These are phyloP conservation scores for Aspergillus sp. DNA, from an alignment of 2,329 filamentous ascomycete genomes.

Conservation along the genomic window DNA sequence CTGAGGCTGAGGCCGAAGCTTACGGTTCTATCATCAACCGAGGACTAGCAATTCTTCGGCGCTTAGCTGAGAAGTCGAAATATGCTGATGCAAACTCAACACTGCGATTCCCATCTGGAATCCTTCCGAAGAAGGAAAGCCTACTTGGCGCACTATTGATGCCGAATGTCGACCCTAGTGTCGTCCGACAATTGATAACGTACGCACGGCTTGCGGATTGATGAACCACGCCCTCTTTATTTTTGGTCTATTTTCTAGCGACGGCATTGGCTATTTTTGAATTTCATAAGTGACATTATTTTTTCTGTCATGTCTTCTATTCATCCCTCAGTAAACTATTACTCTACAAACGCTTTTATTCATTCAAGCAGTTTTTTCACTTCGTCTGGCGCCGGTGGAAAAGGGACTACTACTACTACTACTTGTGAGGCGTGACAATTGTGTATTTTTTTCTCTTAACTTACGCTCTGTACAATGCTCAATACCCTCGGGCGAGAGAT, in stretches of 20 bases:
- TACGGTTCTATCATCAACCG: constrained; percentile 62
- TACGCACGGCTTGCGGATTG: constrained; percentile 58
- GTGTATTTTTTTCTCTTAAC: constrained; percentile 13
- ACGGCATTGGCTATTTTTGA: constrained; percentile 14
- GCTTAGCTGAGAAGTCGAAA: constrained; percentile 65
- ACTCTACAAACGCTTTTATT: constrained; percentile 6
- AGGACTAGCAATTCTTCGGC: constrained; percentile 66
- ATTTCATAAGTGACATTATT: constrained; percentile 18
- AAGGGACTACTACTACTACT: constrained; percentile 9
- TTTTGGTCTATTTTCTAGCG: constrained; percentile 21
- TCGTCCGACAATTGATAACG: constrained; percentile 68
- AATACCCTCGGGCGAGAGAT: constrained; percentile 35
- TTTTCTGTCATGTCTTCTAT: constrained; percentile 24
- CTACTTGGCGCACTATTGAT: constrained; percentile 68
- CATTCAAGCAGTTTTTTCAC: neutral
- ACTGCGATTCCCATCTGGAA: constrained; percentile 56
- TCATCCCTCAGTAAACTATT: constrained; percentile 21
- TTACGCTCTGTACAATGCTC: constrained; percentile 34
- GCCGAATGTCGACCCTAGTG: constrained; percentile 60
- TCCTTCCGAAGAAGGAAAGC: constrained; percentile 66
- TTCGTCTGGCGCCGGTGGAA: constrained; percentile 26
- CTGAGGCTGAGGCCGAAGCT: constrained; percentile 43
- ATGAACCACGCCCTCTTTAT: constrained; percentile 14
- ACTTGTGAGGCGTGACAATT: constrained; percentile 22
- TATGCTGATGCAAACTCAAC: constrained; percentile 54